phyloP scores from a whole-genome alignment of 805 yeast genomes.

The Kodamaea laetipori region DNA sequence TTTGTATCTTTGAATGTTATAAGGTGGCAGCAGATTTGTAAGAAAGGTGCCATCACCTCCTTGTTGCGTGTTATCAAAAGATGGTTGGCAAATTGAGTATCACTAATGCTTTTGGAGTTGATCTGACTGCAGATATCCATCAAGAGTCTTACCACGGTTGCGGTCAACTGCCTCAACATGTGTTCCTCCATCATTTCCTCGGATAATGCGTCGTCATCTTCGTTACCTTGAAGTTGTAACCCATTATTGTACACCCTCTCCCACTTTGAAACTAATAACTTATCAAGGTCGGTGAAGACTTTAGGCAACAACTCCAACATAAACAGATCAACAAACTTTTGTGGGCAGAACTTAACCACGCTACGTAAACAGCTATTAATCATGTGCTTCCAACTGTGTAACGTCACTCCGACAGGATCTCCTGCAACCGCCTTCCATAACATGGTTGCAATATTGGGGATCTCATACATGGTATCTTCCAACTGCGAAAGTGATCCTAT shows the following conservation, averaged over 20 bases:
- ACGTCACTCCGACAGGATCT: constrained; percentile 73
- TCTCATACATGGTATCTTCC: constrained; percentile 84
- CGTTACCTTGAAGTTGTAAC: constrained; percentile 56
- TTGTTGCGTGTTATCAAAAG: constrained; percentile 64
- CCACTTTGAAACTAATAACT: constrained; percentile 78
- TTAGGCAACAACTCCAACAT: constrained; percentile 79
- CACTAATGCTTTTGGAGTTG: constrained; percentile 52
- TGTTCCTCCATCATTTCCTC: constrained; percentile 99
- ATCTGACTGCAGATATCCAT: constrained; percentile 87
- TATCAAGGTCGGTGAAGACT: constrained; percentile 71
- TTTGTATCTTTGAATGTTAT: constrained; percentile 85
- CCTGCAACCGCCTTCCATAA: constrained; percentile 89
- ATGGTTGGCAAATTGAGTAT: constrained; percentile 67
- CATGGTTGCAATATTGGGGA: constrained; percentile 75
- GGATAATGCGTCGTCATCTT: constrained; percentile 80
- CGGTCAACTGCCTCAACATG: constrained; percentile 86
- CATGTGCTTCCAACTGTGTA: constrained; percentile 97
- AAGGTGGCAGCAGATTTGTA: constrained; percentile 72
- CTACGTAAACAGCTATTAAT: constrained; percentile 85
- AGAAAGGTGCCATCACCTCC: constrained; percentile 72
- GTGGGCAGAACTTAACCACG: constrained; percentile 86
- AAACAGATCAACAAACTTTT: constrained; percentile 62
- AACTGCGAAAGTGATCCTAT: constrained; percentile 86
- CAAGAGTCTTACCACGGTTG: constrained; percentile 81
- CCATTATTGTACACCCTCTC: constrained; percentile 60